These are phyloP conservation scores for Pelargonium nanum DNA, from an alignment of 345 rosid genomes.

Conservation along the genomic window DNA sequence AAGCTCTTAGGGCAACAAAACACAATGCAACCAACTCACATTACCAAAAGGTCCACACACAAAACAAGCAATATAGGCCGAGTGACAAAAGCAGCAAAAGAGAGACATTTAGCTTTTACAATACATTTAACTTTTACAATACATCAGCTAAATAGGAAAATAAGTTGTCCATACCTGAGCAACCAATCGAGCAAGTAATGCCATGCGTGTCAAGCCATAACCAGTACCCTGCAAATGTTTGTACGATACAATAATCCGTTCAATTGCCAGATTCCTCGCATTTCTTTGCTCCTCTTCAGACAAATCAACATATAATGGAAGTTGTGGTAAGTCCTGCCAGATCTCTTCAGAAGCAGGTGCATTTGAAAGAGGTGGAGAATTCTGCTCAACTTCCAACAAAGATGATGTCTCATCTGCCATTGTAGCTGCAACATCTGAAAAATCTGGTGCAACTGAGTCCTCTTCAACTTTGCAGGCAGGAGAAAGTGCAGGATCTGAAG, in stretches of 20 bases:
- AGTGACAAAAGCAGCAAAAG: neutral
- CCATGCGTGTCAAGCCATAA: constrained; percentile 44
- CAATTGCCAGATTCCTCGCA: constrained; percentile 53
- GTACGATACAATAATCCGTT: constrained; percentile 64
- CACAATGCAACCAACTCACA: too few relatives aligned
- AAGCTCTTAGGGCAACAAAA: too few relatives aligned
- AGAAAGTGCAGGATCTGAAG: constrained; percentile 39
- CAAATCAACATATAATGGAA: constrained; percentile 67
- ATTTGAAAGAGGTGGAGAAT: constrained; percentile 31
- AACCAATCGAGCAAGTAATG: constrained; percentile 69
- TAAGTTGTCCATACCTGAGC: constrained; percentile 49
- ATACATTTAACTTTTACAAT: too few relatives aligned
- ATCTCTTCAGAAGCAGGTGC: constrained; percentile 49
- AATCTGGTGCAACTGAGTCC: constrained; percentile 28
- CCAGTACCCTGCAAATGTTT: constrained; percentile 40
- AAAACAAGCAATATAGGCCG: too few relatives aligned
- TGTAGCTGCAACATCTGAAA: constrained; percentile 33
- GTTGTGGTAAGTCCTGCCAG: constrained; percentile 47
- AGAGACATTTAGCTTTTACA: too few relatives aligned
- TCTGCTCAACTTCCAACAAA: constrained; percentile 39
- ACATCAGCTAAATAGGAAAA: neutral
- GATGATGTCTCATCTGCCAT: constrained; percentile 31
- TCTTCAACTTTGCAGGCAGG: constrained; percentile 36
- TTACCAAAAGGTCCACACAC: too few relatives aligned
- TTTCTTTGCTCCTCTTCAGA: constrained; percentile 41